Evolutionary conservation across 306 rosid species (phyloP).

Genomic region (Cucumis hystrix): DNA sequence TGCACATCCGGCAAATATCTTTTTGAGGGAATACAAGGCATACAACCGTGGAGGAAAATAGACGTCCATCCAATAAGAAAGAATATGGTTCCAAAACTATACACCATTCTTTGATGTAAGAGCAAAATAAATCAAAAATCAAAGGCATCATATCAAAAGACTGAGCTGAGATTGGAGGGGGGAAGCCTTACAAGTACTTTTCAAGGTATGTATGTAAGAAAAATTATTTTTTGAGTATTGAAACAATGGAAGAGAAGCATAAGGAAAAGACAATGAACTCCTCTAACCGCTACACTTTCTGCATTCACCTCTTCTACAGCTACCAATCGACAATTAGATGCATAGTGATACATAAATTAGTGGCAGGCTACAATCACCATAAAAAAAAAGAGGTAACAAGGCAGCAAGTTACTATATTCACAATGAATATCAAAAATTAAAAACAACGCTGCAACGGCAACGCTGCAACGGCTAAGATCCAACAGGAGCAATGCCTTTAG

Average conservation of each 20-base stretch:
- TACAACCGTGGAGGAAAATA: background rate
- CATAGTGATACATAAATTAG: constrained; percentile 3
- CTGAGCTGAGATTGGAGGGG: background rate
- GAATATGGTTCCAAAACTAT: background rate
- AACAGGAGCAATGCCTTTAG: constrained; percentile 57
- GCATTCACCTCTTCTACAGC: constrained; percentile 8
- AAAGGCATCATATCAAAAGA: background rate
- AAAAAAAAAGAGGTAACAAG: background rate
- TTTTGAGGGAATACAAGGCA: background rate
- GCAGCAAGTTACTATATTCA: constrained; percentile 36
- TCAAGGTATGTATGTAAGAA: background rate
- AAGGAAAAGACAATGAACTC: background rate
- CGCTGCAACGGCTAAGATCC: constrained; percentile 55
- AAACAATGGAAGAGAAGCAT: constrained; percentile 2
- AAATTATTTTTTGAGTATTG: background rate
- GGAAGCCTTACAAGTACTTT: background rate
- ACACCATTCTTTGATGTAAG: background rate
- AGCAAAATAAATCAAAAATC: background rate
- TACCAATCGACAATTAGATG: constrained; percentile 6
- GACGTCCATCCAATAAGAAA: background rate
- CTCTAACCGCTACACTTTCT: constrained; percentile 7
- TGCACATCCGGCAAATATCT: background rate
- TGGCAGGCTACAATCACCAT: constrained; percentile 8
- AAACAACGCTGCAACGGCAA: background rate
- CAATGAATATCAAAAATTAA: constrained; percentile 19